Base-by-base conservation (phyloP, 139 green algal genomes). In the Astrephomene gubernaculifera region DNA sequence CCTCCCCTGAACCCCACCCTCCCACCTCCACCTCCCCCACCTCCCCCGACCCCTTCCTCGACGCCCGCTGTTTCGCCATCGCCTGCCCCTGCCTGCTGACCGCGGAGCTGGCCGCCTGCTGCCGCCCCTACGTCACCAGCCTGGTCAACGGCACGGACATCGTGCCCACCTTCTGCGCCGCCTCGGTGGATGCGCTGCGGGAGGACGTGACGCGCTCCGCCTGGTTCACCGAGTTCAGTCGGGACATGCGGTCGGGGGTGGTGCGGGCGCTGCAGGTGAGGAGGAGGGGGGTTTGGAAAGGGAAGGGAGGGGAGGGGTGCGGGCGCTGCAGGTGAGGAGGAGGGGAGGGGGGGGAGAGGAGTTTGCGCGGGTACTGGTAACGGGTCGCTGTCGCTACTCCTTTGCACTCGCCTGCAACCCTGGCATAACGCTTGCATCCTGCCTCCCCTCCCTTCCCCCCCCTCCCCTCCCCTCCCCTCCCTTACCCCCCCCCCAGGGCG, bases 71-170 rank as follows among this genome's bases (percentile, higher is more conserved):
- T 80, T 72, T 92, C n/a, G 91, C 94, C 17, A 92, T 98, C 43
- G 96, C 96, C 24, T 98, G 95, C 90, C 96, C 96, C 31, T 91
- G 91, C 2, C 95, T 92, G 87, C 95, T 98, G 91, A 98, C 96
- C 6, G 68, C 96, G 72, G 92, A 97, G 86, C 91, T 98, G 52
- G 94, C 95, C 1, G 63, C 85, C 2, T 90, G 87, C 31, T 98
- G 95, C 86, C 71, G 38, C 1, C 69, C 52, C 19, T 97, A 94
- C 86, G 96, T 98, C n/a, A 98, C 95, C 12, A 94, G 84, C 44
- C 53, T 98, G 36, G 83, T 98, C 29, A 93, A 98, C 79, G 91
- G 90, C 33, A 90, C 92, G 3, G 96, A 98, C 87, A 90, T 98
- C 24, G 91, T 94, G 80, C 91, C 91, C 41, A 94, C 91, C 38